Conservation (phyloP, 768 basidiomycete species). For the Solioccasus polychromus region DNA sequence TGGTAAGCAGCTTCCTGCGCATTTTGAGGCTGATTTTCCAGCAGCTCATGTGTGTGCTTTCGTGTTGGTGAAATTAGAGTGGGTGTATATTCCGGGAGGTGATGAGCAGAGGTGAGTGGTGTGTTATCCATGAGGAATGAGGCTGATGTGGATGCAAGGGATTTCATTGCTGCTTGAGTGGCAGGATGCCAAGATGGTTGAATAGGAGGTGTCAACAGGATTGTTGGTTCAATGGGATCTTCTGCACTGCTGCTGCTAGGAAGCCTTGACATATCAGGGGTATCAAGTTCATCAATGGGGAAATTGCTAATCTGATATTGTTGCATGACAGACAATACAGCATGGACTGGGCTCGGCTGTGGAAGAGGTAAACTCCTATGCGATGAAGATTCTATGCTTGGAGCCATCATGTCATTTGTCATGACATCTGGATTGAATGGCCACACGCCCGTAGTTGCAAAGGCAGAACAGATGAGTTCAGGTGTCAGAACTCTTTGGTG, state of each 20-base stretch:
- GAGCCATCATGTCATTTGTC: constrained; percentile 4
- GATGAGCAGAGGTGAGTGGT: not conserved
- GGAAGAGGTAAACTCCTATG: constrained; percentile 20
- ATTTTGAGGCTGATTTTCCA: not conserved
- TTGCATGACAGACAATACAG: not conserved
- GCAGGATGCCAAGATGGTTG: too few species aligned
- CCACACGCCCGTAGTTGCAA: constrained; percentile 27
- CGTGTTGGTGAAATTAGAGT: not conserved
- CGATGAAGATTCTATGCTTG: constrained; percentile 2
- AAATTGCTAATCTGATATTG: not conserved
- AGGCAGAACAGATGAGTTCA: constrained; percentile 21
- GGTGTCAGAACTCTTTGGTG: constrained; percentile 17
- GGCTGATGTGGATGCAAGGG: constrained; percentile 3
- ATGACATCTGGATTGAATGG: constrained; percentile 15
- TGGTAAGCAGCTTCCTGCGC: constrained; percentile 1
- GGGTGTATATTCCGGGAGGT: not conserved
- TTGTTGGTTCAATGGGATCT: too few species aligned
- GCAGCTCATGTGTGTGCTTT: not conserved
- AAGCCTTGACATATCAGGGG: too few species aligned
- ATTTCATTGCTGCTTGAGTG: not conserved
- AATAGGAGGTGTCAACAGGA: too few species aligned
- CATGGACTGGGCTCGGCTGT: constrained; percentile 6
- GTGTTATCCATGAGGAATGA: not conserved
- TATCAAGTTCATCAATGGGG: not conserved
- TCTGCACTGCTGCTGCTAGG: too few species aligned